Percentiles rank a stretch among this genome's conserved stretches.
Conservation (phyloP, 768 basidiomycete genomes). For the Naganishia onofrii region DNA sequence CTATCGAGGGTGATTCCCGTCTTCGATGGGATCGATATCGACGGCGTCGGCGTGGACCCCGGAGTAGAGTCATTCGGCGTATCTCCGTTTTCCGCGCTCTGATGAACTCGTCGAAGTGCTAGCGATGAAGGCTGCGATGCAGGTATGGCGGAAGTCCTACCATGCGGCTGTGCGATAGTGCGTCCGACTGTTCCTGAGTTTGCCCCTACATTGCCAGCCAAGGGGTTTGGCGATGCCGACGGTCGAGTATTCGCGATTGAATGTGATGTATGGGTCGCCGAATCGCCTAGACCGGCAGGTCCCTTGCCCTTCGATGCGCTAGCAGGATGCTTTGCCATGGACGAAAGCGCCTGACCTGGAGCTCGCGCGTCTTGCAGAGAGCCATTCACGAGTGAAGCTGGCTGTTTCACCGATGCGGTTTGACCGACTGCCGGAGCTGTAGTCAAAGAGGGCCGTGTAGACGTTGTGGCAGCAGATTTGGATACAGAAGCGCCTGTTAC, state of each 20-base stretch:
- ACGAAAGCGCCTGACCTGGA: not conserved
- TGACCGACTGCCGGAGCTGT: not conserved
- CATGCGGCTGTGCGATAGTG: not conserved
- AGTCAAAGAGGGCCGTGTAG: not conserved
- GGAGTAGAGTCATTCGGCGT: slow-evolving; percentile 7
- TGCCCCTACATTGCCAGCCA: not conserved
- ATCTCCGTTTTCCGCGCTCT: not conserved
- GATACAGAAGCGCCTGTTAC: not conserved
- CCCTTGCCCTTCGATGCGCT: not conserved
- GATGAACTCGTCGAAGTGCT: slow-evolving; percentile 10
- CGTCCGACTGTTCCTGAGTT: not conserved
- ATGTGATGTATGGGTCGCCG: not conserved
- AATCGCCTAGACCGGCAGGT: not conserved
- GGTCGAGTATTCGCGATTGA: not conserved
- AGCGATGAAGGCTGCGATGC: not conserved
- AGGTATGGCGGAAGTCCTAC: not conserved
- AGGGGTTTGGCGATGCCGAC: not conserved
- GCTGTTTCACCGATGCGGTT: slow-evolving; percentile 5
- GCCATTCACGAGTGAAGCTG: slow-evolving; percentile 8
- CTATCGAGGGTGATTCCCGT: slow-evolving; percentile 6
- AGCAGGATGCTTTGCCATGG: not conserved
- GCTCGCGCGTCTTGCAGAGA: not conserved
- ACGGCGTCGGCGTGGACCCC: not conserved
- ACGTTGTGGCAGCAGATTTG: not conserved
- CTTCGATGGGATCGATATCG: slow-evolving; percentile 1